Evolutionary conservation across 2,329 filamentous ascomycete species (phyloP).

Genomic region (Corynespora cassiicola): DNA sequence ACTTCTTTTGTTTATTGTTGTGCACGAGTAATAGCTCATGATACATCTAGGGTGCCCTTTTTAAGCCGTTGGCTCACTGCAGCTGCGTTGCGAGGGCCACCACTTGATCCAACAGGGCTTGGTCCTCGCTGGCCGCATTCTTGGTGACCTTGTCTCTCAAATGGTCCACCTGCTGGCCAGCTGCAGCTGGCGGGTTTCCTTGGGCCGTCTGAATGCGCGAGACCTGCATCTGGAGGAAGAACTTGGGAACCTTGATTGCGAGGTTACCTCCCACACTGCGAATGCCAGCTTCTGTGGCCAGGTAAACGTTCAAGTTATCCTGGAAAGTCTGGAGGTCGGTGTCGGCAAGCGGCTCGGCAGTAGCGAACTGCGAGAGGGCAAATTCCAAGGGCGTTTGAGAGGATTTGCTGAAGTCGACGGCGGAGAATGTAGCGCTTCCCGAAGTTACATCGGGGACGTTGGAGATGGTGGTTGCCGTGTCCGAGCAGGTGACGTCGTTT

Average conservation of each 20-base stretch:
- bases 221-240: slow-evolving; percentile 67
- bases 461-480: slow-evolving; percentile 55
- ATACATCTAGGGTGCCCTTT: too few relatives aligned
- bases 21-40: too few relatives aligned
- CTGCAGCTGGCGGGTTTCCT: slow-evolving; percentile 59
- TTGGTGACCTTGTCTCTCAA: slow-evolving; percentile 64
- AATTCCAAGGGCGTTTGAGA: slow-evolving; percentile 59
- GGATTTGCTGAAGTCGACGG: slow-evolving; percentile 63
- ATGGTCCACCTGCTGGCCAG: slow-evolving; percentile 63
- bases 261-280: slow-evolving; percentile 61
- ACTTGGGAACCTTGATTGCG: slow-evolving; percentile 68
- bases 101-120: slow-evolving; percentile 62
- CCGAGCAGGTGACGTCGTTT: slow-evolving; percentile 58
- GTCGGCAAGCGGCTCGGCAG: slow-evolving; percentile 55
- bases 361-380: slow-evolving; percentile 61
- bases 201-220: slow-evolving; percentile 66
- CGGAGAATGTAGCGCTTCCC: slow-evolving; percentile 58
- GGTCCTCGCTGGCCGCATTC: slow-evolving; percentile 59
- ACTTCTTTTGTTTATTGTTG: too few relatives aligned
- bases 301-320: slow-evolving; percentile 62
- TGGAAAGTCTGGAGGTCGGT: slow-evolving; percentile 61
- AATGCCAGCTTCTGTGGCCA: slow-evolving; percentile 66
- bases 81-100: slow-evolving; percentile 35
- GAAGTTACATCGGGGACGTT: slow-evolving; percentile 65
- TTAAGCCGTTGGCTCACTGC: too few relatives aligned